Evolutionary conservation across 768 basidiomycete species (phyloP).

Genomic region (Leucocoprinus sp.): DNA sequence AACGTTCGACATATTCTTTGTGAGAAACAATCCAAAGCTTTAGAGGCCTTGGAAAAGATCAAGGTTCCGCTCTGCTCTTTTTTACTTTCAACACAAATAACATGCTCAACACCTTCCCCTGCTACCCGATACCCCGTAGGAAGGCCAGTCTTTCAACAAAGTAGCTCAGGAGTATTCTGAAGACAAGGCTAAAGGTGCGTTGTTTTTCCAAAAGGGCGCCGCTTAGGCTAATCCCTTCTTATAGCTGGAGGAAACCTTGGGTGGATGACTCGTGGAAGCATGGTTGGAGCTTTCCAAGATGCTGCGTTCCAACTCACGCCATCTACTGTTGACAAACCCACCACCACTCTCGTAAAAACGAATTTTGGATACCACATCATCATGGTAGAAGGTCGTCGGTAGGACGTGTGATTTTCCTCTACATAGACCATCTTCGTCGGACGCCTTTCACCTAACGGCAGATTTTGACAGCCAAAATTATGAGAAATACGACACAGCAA

Average conservation of each 20-base stretch:
- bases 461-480: too few species aligned
- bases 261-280: constrained; percentile 81
- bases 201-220: neutral
- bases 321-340: constrained; percentile 74
- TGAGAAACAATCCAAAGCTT: constrained; percentile 77
- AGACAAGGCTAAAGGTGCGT: constrained; percentile 79
- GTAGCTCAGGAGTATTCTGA: constrained; percentile 87
- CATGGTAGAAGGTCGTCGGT: constrained; percentile 77
- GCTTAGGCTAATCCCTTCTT: neutral
- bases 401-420: neutral
- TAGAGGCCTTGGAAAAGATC: constrained; percentile 72
- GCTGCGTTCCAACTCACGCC: constrained; percentile 78
- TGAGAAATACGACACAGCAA: too few species aligned
- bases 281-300: constrained; percentile 87
- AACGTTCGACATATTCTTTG: constrained; percentile 86
- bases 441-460: too few species aligned
- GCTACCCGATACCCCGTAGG: constrained; percentile 30
- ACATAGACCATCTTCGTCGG: too few species aligned
- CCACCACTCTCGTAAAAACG: constrained; percentile 72
- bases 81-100: neutral
- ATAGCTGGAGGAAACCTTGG: constrained; percentile 79
- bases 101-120: neutral
- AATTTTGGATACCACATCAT: constrained; percentile 84
- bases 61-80: constrained; percentile 37
- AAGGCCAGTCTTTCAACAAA: constrained; percentile 78